phyloP scores from a whole-genome alignment of 768 basidiomycete species.

The Cubamyces lactineus region DNA sequence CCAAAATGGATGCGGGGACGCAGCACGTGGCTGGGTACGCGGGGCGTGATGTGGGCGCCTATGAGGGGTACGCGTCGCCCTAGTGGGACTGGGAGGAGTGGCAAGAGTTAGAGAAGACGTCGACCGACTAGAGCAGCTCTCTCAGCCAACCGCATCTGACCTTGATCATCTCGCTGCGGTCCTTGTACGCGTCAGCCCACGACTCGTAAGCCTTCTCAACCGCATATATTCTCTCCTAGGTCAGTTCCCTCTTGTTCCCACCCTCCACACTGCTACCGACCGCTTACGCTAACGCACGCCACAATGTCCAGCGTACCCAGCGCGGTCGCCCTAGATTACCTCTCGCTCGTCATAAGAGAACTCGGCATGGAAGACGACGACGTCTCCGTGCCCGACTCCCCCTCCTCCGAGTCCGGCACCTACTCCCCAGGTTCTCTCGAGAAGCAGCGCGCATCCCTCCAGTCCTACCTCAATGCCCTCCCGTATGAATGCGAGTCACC shows the following conservation, averaged over 20 bases:
- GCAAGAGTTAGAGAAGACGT: not conserved
- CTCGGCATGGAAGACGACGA: conserved; percentile 62
- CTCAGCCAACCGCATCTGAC: conserved; percentile 14
- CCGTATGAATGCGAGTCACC: conserved; percentile 76
- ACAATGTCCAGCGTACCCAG: conserved; percentile 15
- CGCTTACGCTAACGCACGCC: conserved; percentile 18
- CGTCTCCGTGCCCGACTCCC: conserved; percentile 49
- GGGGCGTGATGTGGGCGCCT: conserved; percentile 14
- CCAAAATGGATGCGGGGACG: not conserved
- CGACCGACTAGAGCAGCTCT: conserved; percentile 13
- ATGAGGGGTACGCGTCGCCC: conserved; percentile 29
- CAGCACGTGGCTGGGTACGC: conserved; percentile 7
- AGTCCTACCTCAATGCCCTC: conserved; percentile 65
- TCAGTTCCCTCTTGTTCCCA: conserved; percentile 14
- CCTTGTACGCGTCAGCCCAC: conserved; percentile 25
- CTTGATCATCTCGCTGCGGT: conserved; percentile 12
- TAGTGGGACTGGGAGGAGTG: not conserved
- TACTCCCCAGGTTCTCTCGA: conserved; percentile 46
- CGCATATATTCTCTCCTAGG: conserved; percentile 19
- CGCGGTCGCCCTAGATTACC: conserved; percentile 11
- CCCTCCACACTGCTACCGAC: conserved; percentile 1
- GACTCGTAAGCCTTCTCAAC: conserved; percentile 32
- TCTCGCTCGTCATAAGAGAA: conserved; percentile 4
- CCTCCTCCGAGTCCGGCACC: conserved; percentile 37
- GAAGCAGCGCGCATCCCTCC: conserved; percentile 61